Conservation (phyloP, 805 yeast genomes). For the Candida coleopterorum region DNA sequence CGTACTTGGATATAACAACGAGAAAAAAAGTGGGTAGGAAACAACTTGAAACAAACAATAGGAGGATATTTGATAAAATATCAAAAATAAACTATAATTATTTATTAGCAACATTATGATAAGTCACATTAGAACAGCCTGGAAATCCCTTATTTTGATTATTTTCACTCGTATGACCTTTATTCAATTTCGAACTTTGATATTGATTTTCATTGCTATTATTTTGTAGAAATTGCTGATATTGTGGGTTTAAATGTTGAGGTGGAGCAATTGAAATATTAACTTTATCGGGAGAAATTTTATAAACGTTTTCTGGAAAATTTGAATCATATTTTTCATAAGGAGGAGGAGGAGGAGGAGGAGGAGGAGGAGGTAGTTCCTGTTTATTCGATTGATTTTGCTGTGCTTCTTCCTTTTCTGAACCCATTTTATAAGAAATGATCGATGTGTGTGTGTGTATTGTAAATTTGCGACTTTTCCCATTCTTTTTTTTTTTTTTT, state of each 20-base stretch:
- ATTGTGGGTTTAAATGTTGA: constrained; percentile 32
- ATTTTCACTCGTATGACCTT: constrained; percentile 17
- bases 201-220: constrained; percentile 22
- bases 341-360: constrained; percentile 9
- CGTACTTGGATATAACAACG: too few relatives aligned
- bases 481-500: too few relatives aligned
- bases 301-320: constrained; percentile 23
- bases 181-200: constrained; percentile 26
- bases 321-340: constrained; percentile 15
- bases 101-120: constrained; percentile 31
- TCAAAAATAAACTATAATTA: constrained; percentile 4
- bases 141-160: constrained; percentile 28
- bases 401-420: constrained; percentile 9
- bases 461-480: too few relatives aligned
- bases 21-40: too few relatives aligned
- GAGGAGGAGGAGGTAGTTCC: too few relatives aligned
- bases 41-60: too few relatives aligned
- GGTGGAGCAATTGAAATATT: constrained; percentile 35
- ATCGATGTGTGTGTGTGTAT: too few relatives aligned
- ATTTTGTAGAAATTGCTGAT: constrained; percentile 26
- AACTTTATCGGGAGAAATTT: constrained; percentile 27
- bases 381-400: constrained; percentile 3
- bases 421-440: constrained; percentile 1
- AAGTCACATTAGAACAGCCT: constrained; percentile 33
- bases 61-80: too few relatives aligned